These are phyloP conservation scores for Ceratobasidium sp. DNA, from an alignment of 1,284 basidiomycete species.

Conservation along the genomic window DNA sequence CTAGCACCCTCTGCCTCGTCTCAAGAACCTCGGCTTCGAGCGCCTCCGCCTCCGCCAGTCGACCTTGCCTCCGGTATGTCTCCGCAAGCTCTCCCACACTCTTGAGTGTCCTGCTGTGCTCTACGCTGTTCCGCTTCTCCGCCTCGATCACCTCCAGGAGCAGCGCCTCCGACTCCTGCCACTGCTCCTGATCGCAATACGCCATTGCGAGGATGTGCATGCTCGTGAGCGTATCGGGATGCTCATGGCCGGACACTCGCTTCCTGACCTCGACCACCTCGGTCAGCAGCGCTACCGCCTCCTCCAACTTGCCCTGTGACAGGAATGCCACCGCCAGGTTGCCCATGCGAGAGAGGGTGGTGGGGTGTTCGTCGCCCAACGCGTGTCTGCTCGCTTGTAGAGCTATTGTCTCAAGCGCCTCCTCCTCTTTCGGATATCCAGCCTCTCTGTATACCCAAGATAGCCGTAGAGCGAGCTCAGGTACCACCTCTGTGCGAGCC, in stretches of 20 bases:
- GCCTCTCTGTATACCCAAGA: neutral
- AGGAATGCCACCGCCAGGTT: neutral
- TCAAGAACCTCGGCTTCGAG: neutral
- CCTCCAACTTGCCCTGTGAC: neutral
- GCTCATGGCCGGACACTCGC: too few relatives aligned
- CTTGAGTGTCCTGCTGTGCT: neutral
- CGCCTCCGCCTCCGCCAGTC: conserved; percentile 1
- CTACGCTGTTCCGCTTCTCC: neutral
- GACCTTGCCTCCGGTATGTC: conserved; percentile 1
- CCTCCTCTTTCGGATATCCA: neutral
- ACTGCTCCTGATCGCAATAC: too few relatives aligned
- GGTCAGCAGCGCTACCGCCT: neutral
- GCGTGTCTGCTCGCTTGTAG: neutral
- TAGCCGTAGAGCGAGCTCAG: neutral
- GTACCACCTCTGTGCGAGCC: neutral
- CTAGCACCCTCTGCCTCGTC: neutral
- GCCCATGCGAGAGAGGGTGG: neutral
- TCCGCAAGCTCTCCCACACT: neutral
- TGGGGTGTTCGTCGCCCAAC: neutral
- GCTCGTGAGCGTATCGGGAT: too few relatives aligned
- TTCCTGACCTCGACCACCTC: neutral
- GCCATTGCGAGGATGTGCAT: too few relatives aligned
- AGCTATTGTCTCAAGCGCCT: neutral
- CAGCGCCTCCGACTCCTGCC: neutral
- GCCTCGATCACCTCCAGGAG: too few relatives aligned